Conservation (phyloP, 805 yeast genomes). For the Sugiyamaella smithiae region DNA sequence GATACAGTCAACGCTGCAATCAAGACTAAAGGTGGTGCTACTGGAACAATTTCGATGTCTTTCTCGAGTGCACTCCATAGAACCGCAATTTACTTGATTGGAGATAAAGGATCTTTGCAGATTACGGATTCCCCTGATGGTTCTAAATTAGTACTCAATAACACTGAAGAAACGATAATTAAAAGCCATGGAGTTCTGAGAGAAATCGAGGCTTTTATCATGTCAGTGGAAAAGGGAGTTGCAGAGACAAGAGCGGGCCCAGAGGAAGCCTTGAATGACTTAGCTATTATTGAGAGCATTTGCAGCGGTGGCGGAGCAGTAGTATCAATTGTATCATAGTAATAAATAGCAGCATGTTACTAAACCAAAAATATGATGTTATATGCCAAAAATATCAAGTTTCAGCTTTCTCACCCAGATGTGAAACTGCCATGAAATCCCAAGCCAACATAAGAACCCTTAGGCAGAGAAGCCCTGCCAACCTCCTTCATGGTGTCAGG, state of each 20-base stretch:
- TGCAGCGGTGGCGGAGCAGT: background rate
- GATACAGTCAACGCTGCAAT: constrained; percentile 13
- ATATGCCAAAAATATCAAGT: too few species aligned
- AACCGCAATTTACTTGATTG: constrained; percentile 4
- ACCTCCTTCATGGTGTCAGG: constrained; percentile 19
- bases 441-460: constrained; percentile 14
- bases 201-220: background rate
- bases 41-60: constrained; percentile 16
- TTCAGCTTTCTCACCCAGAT: too few species aligned
- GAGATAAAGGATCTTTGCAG: constrained; percentile 19
- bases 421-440: constrained; percentile 20
- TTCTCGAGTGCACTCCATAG: constrained; percentile 11
- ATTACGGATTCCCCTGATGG: background rate
- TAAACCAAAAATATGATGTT: too few species aligned
- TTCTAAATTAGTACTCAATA: background rate
- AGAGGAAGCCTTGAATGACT: background rate
- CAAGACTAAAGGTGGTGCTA: constrained; percentile 3
- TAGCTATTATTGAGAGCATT: background rate
- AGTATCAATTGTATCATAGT: too few species aligned
- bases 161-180: background rate
- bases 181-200: background rate
- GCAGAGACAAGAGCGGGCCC: background rate
- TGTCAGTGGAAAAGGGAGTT: background rate
- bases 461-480: constrained; percentile 17
- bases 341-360: too few species aligned